phyloP scores from a whole-genome alignment of 768 basidiomycete species.

The Leccinum boreale region DNA sequence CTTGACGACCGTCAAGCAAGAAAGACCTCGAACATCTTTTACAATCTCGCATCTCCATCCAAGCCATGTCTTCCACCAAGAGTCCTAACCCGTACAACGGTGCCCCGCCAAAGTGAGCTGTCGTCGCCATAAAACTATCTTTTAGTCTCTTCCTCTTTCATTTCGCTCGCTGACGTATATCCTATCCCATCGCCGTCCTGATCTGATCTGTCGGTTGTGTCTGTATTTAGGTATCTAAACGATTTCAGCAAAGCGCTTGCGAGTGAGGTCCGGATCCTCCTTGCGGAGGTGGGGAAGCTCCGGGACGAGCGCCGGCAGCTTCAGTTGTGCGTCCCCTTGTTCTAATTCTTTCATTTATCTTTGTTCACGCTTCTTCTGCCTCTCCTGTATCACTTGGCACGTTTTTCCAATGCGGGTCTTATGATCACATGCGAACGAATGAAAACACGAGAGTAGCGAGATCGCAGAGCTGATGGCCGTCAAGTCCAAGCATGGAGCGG shows the following conservation, averaged over 20 bases:
- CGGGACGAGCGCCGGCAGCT: slow-evolving; percentile 55
- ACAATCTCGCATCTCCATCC: slow-evolving; percentile 7
- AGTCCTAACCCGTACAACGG: slow-evolving; percentile 31
- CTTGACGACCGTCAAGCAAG: background rate
- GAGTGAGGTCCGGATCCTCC: slow-evolving; percentile 56
- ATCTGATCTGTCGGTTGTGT: background rate
- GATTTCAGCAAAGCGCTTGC: slow-evolving; percentile 65
- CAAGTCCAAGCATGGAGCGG: slow-evolving; percentile 78
- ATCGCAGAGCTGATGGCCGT: slow-evolving; percentile 82
- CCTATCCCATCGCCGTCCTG: background rate
- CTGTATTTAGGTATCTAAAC: slow-evolving; percentile 44
- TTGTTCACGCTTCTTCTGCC: background rate
- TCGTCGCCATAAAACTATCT: background rate
- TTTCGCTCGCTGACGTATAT: slow-evolving; percentile 4
- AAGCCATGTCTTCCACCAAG: slow-evolving; percentile 33
- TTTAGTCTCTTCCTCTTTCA: background rate
- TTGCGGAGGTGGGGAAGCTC: slow-evolving; percentile 58
- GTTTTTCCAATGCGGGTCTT: background rate
- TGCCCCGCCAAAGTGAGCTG: slow-evolving; percentile 33
- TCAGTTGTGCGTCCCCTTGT: slow-evolving; percentile 45
- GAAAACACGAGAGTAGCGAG: slow-evolving; percentile 47
- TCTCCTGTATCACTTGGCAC: background rate
- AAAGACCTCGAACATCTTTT: background rate
- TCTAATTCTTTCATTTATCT: background rate
- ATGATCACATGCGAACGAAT: background rate